Conservation (phyloP, 2,329 filamentous ascomycete species). For the Talaromyces sp. region DNA sequence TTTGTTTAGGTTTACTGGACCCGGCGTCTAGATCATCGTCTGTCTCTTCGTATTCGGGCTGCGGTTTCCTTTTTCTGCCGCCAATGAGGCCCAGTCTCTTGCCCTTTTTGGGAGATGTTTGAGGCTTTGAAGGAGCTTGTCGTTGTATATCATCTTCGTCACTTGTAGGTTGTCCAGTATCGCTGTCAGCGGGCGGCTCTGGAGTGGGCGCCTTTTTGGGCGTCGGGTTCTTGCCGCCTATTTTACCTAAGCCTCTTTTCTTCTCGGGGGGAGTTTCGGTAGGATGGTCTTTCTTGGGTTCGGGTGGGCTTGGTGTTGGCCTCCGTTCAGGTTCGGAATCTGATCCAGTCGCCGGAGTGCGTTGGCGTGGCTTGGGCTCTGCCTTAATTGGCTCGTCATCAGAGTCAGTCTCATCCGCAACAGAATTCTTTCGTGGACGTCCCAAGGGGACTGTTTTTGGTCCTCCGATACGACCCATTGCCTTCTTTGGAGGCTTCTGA, state of each 20-base stretch:
- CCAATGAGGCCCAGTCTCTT: slow-evolving; percentile 33
- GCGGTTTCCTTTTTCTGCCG: slow-evolving; percentile 24
- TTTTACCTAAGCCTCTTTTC: slow-evolving; percentile 22
- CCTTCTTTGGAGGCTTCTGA: slow-evolving; percentile 17
- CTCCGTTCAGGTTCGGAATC: not conserved
- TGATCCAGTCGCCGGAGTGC: not conserved
- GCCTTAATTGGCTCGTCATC: slow-evolving; percentile 7
- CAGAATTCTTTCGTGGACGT: slow-evolving; percentile 1
- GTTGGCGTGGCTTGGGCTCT: not conserved
- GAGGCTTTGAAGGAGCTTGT: slow-evolving; percentile 16
- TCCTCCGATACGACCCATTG: slow-evolving; percentile 21
- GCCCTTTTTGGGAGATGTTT: slow-evolving; percentile 11
- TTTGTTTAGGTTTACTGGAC: slow-evolving; percentile 18
- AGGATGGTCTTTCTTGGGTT: not conserved
- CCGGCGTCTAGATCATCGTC: slow-evolving; percentile 17
- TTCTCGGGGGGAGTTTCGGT: not conserved
- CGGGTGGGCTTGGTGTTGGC: not conserved
- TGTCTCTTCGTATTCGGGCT: slow-evolving; percentile 12
- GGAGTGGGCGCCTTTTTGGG: slow-evolving; percentile 2
- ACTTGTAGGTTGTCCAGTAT: not conserved
- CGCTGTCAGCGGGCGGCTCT: not conserved
- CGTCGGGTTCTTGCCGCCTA: slow-evolving; percentile 23
- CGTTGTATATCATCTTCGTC: not conserved
- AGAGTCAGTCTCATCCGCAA: slow-evolving; percentile 18
- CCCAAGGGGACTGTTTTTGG: slow-evolving; percentile 6